Evolutionary conservation across 805 yeast species (phyloP).

Genomic region (Hanseniaspora clermontiae): DNA sequence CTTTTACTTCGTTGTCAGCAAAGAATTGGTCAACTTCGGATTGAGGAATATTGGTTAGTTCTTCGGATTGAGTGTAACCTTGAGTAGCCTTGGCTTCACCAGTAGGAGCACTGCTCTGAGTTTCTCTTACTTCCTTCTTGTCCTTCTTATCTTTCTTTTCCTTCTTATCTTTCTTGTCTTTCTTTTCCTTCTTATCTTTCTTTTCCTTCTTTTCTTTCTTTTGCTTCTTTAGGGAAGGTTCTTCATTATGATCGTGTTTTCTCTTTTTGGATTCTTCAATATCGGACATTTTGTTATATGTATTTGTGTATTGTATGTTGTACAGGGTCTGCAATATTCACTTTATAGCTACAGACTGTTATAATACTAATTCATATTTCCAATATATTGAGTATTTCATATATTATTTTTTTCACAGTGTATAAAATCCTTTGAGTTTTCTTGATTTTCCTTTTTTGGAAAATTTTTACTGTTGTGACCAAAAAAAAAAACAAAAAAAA

Average conservation of each 20-base stretch:
- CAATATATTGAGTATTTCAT: too few species aligned
- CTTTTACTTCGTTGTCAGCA: conserved; percentile 58
- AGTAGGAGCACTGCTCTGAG: conserved; percentile 4
- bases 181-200: conserved; percentile 26
- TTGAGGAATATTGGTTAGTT: conserved; percentile 34
- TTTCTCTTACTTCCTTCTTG: conserved; percentile 31
- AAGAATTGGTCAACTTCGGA: conserved; percentile 51
- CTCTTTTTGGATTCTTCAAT: conserved; percentile 32
- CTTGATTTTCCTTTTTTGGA: neutral
- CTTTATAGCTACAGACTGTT: neutral
- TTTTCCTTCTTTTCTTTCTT: conserved; percentile 26
- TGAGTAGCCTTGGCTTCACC: conserved; percentile 13
- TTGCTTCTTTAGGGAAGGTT: conserved; percentile 21
- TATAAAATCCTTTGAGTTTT: too few species aligned
- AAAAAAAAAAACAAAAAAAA: neutral
- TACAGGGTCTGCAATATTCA: neutral
- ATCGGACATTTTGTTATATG: conserved; percentile 22
- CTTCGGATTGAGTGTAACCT: conserved; percentile 31
- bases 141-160: conserved; percentile 25
- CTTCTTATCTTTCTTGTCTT: conserved; percentile 22
- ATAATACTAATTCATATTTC: too few species aligned
- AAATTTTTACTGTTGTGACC: too few species aligned
- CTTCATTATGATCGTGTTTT: conserved; percentile 26
- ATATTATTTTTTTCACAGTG: too few species aligned
- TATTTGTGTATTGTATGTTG: neutral